Conservation (phyloP, 768 basidiomycete genomes). For the Agrocybe pediades region DNA sequence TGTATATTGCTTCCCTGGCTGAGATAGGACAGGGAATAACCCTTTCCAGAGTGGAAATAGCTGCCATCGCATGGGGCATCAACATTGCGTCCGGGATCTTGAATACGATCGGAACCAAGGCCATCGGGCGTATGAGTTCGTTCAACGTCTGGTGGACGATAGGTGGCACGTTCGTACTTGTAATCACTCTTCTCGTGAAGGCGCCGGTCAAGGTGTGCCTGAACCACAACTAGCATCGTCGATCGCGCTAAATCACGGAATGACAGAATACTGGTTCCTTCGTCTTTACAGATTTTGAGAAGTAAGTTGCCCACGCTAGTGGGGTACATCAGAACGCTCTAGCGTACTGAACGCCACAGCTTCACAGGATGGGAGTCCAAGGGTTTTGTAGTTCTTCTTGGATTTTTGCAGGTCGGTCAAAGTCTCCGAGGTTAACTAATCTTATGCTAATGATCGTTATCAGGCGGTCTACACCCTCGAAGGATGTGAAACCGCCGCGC, state of each 20-base stretch:
- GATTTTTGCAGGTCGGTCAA: slow-evolving; percentile 47
- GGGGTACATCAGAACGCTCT: background rate
- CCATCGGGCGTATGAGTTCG: slow-evolving; percentile 54
- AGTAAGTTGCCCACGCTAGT: slow-evolving; percentile 30
- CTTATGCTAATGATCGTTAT: background rate
- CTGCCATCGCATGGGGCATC: slow-evolving; percentile 58
- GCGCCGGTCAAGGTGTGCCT: slow-evolving; percentile 48
- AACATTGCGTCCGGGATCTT: slow-evolving; percentile 56
- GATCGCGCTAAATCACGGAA: background rate
- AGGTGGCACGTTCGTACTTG: slow-evolving; percentile 58
- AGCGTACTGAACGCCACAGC: slow-evolving; percentile 26
- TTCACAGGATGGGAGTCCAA: slow-evolving; percentile 57
- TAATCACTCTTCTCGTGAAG: slow-evolving; percentile 57
- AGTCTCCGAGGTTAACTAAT: background rate
- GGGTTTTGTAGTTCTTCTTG: slow-evolving; percentile 59
- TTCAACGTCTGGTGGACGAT: slow-evolving; percentile 66
- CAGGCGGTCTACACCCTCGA: slow-evolving; percentile 62
- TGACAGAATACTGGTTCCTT: slow-evolving; percentile 52
- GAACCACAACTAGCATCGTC: background rate
- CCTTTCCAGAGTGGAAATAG: slow-evolving; percentile 48
- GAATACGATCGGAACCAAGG: slow-evolving; percentile 59
- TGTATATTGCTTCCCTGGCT: slow-evolving; percentile 55
- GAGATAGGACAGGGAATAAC: slow-evolving; percentile 49
- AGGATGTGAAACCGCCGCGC: slow-evolving; percentile 66
- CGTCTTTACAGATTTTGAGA: slow-evolving; percentile 59